Evolutionary conservation across 1,284 basidiomycete genomes (phyloP).

Genomic region (Exobasidium cylindrosporum): DNA sequence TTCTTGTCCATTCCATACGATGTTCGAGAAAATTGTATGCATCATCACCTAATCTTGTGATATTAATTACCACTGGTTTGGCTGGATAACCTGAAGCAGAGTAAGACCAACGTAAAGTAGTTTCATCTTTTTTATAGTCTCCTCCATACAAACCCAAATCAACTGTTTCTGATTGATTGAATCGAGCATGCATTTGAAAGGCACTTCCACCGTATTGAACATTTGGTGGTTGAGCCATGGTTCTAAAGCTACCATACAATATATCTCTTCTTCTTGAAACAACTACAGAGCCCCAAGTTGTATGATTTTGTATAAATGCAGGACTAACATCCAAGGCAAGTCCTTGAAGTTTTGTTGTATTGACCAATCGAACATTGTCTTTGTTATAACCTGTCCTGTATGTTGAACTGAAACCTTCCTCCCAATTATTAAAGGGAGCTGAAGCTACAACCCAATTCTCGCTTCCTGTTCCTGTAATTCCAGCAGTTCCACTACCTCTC

Average conservation of each 20-base stretch:
- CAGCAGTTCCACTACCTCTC: background rate
- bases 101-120: conserved; percentile 24
- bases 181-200: conserved; percentile 7
- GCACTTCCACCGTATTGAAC: conserved; percentile 23
- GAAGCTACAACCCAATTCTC: conserved; percentile 32
- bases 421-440: conserved; percentile 37
- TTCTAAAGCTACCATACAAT: conserved; percentile 42
- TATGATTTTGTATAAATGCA: conserved; percentile 25
- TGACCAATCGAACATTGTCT: conserved; percentile 23
- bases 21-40: conserved; percentile 32
- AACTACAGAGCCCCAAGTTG: conserved; percentile 32
- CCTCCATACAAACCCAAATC: conserved; percentile 17
- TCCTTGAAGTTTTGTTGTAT: conserved; percentile 18
- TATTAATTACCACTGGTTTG: conserved; percentile 35
- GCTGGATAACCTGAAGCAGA: background rate
- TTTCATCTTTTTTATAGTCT: conserved; percentile 19
- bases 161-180: conserved; percentile 15
- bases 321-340: conserved; percentile 36
- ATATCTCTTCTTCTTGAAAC: conserved; percentile 41
- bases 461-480: background rate
- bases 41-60: conserved; percentile 23
- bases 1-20: conserved; percentile 40
- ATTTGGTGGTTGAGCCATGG: conserved; percentile 29
- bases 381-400: conserved; percentile 37
- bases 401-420: conserved; percentile 34